Conservation (phyloP, 345 rosid species). For the Raphanus raphanistrum region DNA sequence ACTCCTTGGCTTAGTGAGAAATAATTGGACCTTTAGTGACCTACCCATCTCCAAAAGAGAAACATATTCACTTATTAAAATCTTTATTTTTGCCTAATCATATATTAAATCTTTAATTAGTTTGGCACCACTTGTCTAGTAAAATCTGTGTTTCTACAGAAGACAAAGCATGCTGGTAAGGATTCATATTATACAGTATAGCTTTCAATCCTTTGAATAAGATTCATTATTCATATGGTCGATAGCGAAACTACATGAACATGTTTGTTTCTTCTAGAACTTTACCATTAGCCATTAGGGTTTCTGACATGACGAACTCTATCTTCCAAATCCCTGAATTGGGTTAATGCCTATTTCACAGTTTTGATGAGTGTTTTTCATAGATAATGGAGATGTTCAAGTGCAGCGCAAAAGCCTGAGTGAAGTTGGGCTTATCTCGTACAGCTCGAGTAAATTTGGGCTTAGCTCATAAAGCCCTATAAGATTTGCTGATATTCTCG, state of each 20-base stretch:
- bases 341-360: neutral
- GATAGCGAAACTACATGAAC: slow-evolving; percentile 7
- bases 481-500: neutral
- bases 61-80: neutral
- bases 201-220: slow-evolving; percentile 6
- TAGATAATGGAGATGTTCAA: neutral
- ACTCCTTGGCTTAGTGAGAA: slow-evolving; percentile 27
- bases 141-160: slow-evolving; percentile 24
- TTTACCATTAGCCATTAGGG: neutral
- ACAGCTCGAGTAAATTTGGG: neutral
- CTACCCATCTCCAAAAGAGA: slow-evolving; percentile 24
- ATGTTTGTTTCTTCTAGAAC: slow-evolving; percentile 3
- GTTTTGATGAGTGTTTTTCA: neutral
- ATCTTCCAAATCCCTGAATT: neutral
- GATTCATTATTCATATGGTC: slow-evolving; percentile 7
- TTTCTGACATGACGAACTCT: neutral
- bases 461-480: neutral
- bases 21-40: slow-evolving; percentile 36
- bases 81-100: neutral
- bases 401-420: neutral
- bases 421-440: neutral
- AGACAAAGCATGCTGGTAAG: slow-evolving; percentile 29
- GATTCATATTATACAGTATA: neutral
- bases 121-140: slow-evolving; percentile 27
- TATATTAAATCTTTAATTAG: slow-evolving; percentile 20